Conservation (phyloP, 2,329 filamentous ascomycete genomes). For the Periconia macrospinosa region DNA sequence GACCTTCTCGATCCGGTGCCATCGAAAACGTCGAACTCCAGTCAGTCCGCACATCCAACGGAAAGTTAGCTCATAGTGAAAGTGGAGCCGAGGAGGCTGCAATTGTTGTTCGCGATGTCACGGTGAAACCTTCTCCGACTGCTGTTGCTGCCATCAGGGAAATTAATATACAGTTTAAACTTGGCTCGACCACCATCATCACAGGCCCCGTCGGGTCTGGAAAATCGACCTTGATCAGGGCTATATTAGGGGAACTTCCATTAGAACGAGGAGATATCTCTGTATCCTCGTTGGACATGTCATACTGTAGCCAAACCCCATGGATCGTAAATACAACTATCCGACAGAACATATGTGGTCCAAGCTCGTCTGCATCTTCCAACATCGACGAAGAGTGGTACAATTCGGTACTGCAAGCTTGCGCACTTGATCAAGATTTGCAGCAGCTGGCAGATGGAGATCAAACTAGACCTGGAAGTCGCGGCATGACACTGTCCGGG, state of each 20-base stretch:
- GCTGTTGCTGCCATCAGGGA: slow-evolving; percentile 4
- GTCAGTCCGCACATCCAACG: not conserved
- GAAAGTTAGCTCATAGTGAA: slow-evolving; percentile 1
- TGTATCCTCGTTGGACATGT: slow-evolving; percentile 9
- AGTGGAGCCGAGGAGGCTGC: slow-evolving; percentile 1
- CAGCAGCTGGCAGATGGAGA: slow-evolving; percentile 13
- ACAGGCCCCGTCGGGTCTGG: slow-evolving; percentile 14
- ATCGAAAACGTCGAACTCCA: slow-evolving; percentile 2
- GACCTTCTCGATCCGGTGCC: slow-evolving; percentile 1
- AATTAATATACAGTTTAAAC: slow-evolving; percentile 5
- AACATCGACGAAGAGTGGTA: slow-evolving; percentile 28
- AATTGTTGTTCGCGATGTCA: slow-evolving; percentile 1
- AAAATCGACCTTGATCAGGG: slow-evolving; percentile 39
- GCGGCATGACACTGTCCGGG: slow-evolving; percentile 51
- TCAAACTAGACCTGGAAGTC: slow-evolving; percentile 49
- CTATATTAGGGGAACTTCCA: slow-evolving; percentile 10
- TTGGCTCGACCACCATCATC: slow-evolving; percentile 5
- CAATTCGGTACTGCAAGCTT: slow-evolving; percentile 21
- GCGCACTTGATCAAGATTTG: slow-evolving; percentile 18
- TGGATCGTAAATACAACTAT: slow-evolving; percentile 30
- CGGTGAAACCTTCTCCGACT: slow-evolving; percentile 1
- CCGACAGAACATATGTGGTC: slow-evolving; percentile 23
- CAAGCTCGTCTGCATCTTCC: slow-evolving; percentile 3
- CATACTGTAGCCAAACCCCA: slow-evolving; percentile 27
- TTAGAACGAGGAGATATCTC: slow-evolving; percentile 3